Base-by-base conservation (phyloP, 164 flowering plant genomes). In the Brasenia schreberi region DNA sequence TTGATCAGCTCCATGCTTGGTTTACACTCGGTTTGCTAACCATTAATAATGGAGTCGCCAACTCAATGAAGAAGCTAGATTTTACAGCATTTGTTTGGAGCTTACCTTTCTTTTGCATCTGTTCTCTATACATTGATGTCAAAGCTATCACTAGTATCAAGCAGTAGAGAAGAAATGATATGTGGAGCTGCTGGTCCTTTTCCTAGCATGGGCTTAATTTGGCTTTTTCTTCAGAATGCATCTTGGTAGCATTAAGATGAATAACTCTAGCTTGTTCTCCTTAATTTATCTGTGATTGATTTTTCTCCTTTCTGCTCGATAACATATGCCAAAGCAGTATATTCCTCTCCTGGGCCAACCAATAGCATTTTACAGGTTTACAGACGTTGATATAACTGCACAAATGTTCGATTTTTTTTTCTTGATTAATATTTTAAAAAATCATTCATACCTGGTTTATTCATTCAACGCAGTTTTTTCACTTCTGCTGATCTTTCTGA, bases 291-390 rank as follows among this genome's bases (percentile, higher is more conserved):
- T 7, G 19, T 60, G 10, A 60, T 60, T 60, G 10, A 6, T n/a
- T n/a, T 60, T 60, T 7, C 27, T n/a, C 27, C 1, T 73, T 49
- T 72, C 62, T 66, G n/a, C 81, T 71, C 62, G 42, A 69, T 71
- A 93, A 96, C 87, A 75, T 84, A 87, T 90, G 96, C 98, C 98
- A 56, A 93, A 93, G 88, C 98, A 93, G 77, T 93, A 93, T 79
- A 90, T 93, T 70, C 96, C 97, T 42, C 92, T 93, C 67, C 64
- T 93, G 18, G 92, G 87, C 71, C 96, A 90, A 70, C 96, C 96
- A 6, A 89, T 93, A 73, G 98, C 98, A 18, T 77, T 93, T 76
- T 90, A 90, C 67, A 90, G 98, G 98, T 90, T 7, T 7, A 0
- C 53, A 45, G 53, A 45, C 12, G 53, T 12, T 45, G 53, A 2